Conservation (phyloP, 345 rosid species). For the Syzygium aromaticum region DNA sequence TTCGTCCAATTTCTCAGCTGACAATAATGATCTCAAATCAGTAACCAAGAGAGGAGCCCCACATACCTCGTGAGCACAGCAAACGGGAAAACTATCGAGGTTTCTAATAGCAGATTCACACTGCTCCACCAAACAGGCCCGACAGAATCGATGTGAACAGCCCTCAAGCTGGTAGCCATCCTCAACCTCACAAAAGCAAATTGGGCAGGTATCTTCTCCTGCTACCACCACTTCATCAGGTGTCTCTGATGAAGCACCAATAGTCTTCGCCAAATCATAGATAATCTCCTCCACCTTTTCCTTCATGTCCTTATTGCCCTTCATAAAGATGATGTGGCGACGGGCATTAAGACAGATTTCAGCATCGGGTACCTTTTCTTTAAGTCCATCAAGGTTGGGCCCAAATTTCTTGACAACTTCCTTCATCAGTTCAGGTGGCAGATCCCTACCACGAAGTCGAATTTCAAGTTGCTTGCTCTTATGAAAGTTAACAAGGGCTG, state of each 20-base stretch:
- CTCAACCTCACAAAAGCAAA: slow-evolving; percentile 81
- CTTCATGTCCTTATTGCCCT: slow-evolving; percentile 53
- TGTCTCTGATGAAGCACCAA: slow-evolving; percentile 8
- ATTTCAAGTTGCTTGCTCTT: slow-evolving; percentile 57
- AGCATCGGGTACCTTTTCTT: slow-evolving; percentile 51
- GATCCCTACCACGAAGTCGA: slow-evolving; percentile 47
- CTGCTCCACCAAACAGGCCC: slow-evolving; percentile 69
- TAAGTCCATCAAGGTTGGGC: slow-evolving; percentile 63
- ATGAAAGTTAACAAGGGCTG: slow-evolving; percentile 42
- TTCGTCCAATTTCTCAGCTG: slow-evolving; percentile 63
- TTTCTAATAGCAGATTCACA: slow-evolving; percentile 61
- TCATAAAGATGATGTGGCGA: slow-evolving; percentile 49
- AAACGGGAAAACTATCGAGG: slow-evolving; percentile 55
- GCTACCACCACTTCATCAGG: slow-evolving; percentile 14
- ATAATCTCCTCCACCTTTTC: slow-evolving; percentile 52
- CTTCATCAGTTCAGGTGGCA: slow-evolving; percentile 71
- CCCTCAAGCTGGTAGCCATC: slow-evolving; percentile 69
- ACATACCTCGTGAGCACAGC: slow-evolving; percentile 49
- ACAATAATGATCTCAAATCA: slow-evolving; percentile 53
- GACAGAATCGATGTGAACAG: slow-evolving; percentile 67
- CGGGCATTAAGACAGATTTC: slow-evolving; percentile 48
- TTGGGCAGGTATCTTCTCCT: slow-evolving; percentile 35
- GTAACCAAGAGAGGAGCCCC: slow-evolving; percentile 35
- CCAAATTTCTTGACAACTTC: slow-evolving; percentile 62
- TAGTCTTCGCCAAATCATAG: slow-evolving; percentile 32